phyloP scores from a whole-genome alignment of 352 stramenopile species.

The Elongisporangium senticosum region DNA sequence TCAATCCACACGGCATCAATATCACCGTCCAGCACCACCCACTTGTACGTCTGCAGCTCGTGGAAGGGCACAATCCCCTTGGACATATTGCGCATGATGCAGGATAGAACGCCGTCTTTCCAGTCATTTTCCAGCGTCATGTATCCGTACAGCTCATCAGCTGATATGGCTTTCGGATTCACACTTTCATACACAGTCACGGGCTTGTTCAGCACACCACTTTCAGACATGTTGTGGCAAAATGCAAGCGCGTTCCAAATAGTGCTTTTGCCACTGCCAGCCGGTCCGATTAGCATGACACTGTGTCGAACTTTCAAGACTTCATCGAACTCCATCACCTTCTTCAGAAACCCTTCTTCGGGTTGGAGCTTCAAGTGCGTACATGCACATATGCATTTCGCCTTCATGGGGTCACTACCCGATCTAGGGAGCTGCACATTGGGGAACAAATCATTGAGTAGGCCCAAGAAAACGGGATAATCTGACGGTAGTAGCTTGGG shows the following conservation, averaged over 20 bases:
- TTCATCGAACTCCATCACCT: conserved; percentile 94
- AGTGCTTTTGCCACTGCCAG: conserved; percentile 93
- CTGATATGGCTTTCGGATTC: conserved; percentile 93
- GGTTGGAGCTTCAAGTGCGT: conserved; percentile 77
- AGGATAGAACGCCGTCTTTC: conserved; percentile 95
- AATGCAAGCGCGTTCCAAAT: conserved; percentile 93
- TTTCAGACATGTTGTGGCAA: conserved; percentile 45
- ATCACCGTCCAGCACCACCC: conserved; percentile 92
- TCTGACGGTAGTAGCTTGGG: conserved; percentile 91
- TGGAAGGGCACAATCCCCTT: conserved; percentile 88
- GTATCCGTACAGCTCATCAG: conserved; percentile 92
- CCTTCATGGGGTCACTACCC: conserved; percentile 40
- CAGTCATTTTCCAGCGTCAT: conserved; percentile 98
- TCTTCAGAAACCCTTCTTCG: conserved; percentile 95
- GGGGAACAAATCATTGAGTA: conserved; percentile 93
- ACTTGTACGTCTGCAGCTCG: conserved; percentile 83
- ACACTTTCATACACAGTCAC: conserved; percentile 92
- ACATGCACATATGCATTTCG: conserved; percentile 46
- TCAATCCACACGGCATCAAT: conserved; percentile 95
- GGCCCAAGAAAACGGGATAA: conserved; percentile 91
- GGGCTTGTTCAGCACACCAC: conserved; percentile 76
- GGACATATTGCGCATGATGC: conserved; percentile 96
- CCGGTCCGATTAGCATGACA: conserved; percentile 95
- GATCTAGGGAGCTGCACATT: conserved; percentile 27
- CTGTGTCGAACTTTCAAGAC: conserved; percentile 93